phyloP scores from a whole-genome alignment of 2,329 filamentous ascomycete genomes.

The Zymoseptoria pseudotritici region DNA sequence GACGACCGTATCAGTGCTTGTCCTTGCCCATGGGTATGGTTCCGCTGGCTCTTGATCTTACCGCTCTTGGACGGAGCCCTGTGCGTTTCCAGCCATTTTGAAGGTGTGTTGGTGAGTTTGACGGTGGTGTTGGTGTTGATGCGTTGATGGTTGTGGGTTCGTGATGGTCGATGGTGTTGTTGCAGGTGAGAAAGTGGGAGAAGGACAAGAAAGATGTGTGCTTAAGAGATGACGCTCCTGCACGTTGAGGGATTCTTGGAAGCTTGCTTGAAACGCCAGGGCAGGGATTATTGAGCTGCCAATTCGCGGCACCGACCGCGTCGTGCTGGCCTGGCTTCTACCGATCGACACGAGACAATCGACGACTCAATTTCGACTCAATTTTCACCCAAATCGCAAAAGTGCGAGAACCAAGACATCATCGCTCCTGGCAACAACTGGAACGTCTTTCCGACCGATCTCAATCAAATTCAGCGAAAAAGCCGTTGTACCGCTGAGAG shows the following conservation, averaged over 20 bases:
- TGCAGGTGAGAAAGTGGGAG: not conserved
- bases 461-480: not conserved
- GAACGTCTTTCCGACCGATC: not conserved
- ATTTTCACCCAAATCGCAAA: not conserved
- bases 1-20: constrained; percentile 8
- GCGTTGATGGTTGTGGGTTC: not conserved
- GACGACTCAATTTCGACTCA: not conserved
- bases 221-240: not conserved
- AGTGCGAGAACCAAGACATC: not conserved
- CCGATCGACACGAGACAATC: not conserved
- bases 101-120: constrained; percentile 6
- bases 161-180: not conserved
- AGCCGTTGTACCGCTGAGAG: not conserved
- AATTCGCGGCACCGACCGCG: not conserved
- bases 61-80: constrained; percentile 22
- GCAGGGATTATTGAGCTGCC: not conserved
- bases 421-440: not conserved
- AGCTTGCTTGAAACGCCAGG: not conserved
- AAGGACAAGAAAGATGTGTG: not conserved
- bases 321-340: not conserved
- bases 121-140: not conserved
- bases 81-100: constrained; percentile 15
- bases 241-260: not conserved
- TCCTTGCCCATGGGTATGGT: constrained; percentile 3
- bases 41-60: constrained; percentile 8